Percentiles rank a stretch among this genome's conserved stretches.
These are phyloP conservation scores for Didymella keratinophila DNA, from an alignment of 2,329 filamentous ascomycete genomes.

Conservation along the genomic window DNA sequence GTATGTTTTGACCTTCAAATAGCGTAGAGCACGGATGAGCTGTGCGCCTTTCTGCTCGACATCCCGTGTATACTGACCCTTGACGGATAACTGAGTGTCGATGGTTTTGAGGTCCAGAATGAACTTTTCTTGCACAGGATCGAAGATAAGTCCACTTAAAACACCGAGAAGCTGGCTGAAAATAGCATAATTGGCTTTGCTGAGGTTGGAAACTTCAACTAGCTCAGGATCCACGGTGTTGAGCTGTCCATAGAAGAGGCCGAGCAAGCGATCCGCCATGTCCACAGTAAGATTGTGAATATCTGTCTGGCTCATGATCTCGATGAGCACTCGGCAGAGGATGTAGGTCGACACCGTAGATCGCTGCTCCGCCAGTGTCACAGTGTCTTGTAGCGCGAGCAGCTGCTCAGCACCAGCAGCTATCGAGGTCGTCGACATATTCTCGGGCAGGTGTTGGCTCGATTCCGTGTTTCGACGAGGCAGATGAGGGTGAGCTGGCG, in stretches of 20 bases:
- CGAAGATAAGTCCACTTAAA: slow-evolving; percentile 93
- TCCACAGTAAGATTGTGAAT: slow-evolving; percentile 83
- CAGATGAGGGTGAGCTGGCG: slow-evolving; percentile 34
- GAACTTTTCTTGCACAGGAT: slow-evolving; percentile 82
- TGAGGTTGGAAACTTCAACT: slow-evolving; percentile 77
- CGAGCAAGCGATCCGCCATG: slow-evolving; percentile 93
- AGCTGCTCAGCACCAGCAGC: slow-evolving; percentile 41
- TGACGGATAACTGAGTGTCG: slow-evolving; percentile 76
- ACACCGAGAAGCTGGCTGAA: slow-evolving; percentile 93
- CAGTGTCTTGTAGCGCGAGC: slow-evolving; percentile 69
- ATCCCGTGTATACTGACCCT: slow-evolving; percentile 72
- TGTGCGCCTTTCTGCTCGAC: slow-evolving; percentile 84
- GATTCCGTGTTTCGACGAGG: slow-evolving; percentile 50
- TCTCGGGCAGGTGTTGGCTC: slow-evolving; percentile 37
- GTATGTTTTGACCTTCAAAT: slow-evolving; percentile 77
- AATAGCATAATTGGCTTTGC: slow-evolving; percentile 93
- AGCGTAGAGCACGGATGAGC: slow-evolving; percentile 89
- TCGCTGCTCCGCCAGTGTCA: slow-evolving; percentile 82
- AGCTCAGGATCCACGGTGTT: slow-evolving; percentile 87
- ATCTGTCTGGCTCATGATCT: slow-evolving; percentile 91
- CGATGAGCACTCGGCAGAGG: slow-evolving; percentile 88
- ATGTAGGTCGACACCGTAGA: slow-evolving; percentile 97
- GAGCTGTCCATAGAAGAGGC: slow-evolving; percentile 95
- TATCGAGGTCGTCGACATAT: slow-evolving; percentile 37
- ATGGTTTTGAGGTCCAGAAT: slow-evolving; percentile 79